Evolutionary conservation across 805 yeast genomes (phyloP).

Genomic region (Candida yuanshanica): DNA sequence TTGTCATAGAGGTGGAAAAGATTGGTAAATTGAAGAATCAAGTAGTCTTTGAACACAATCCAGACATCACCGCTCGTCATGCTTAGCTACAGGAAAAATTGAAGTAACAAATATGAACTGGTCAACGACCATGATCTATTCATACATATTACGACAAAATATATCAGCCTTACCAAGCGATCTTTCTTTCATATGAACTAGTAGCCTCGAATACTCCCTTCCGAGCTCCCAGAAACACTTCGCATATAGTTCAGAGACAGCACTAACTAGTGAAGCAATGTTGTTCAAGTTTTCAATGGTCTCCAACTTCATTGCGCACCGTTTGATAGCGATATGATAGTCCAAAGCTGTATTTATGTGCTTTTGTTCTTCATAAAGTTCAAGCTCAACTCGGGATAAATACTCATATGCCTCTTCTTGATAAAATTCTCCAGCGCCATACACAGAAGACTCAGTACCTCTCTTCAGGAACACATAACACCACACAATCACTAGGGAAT

Average conservation of each 20-base stretch:
- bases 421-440: conserved; percentile 12
- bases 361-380: conserved; percentile 24
- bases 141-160: conserved; percentile 42
- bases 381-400: conserved; percentile 25
- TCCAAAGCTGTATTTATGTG: not conserved
- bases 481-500: conserved; percentile 33
- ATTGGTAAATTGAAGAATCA: conserved; percentile 38
- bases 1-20: conserved; percentile 35
- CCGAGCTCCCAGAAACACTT: conserved; percentile 48
- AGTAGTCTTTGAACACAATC: conserved; percentile 25
- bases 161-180: conserved; percentile 37
- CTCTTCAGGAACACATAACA: conserved; percentile 38
- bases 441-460: conserved; percentile 33
- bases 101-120: not conserved
- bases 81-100: not conserved
- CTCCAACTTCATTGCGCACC: conserved; percentile 6
- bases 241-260: conserved; percentile 31
- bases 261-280: conserved; percentile 45
- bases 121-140: not conserved
- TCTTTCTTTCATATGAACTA: conserved; percentile 46
- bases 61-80: conserved; percentile 1
- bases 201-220: conserved; percentile 42
- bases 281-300: conserved; percentile 25
- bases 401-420: conserved; percentile 28
- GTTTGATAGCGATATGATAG: conserved; percentile 9